Evolutionary conservation across 208 protist genomes (phyloP).

Genomic region (Crithidia acanthocephali): DNA sequence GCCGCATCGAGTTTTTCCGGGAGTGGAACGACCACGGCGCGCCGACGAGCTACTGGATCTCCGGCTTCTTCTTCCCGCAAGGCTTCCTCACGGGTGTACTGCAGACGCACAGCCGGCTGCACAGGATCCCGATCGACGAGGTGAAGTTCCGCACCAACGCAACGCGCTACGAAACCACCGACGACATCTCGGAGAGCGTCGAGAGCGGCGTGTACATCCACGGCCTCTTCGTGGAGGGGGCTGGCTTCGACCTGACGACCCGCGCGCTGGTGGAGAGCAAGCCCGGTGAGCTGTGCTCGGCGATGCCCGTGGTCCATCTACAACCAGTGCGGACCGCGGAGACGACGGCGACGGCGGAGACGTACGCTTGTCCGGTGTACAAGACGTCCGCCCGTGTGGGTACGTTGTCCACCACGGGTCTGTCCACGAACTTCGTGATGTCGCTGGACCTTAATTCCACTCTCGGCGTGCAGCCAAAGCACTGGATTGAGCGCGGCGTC

Average conservation of each 20-base stretch:
- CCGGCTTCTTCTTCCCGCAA: constrained; percentile 99
- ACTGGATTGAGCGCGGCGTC: constrained; percentile 94
- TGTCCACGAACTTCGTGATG: constrained; percentile 94
- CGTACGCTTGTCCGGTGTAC: constrained; percentile 93
- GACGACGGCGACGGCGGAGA: constrained; percentile 32
- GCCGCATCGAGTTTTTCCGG: constrained; percentile 93
- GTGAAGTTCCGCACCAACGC: constrained; percentile 90
- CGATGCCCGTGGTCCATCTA: constrained; percentile 92
- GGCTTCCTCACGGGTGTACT: constrained; percentile 94
- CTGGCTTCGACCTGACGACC: constrained; percentile 59
- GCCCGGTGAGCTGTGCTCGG: constrained; percentile 87
- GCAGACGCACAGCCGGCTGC: constrained; percentile 90
- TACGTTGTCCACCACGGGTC: constrained; percentile 88
- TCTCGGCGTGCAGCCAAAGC: constrained; percentile 46
- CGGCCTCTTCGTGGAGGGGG: constrained; percentile 93
- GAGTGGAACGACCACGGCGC: constrained; percentile 95
- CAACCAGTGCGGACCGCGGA: constrained; percentile 68
- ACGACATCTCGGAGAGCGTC: constrained; percentile 68
- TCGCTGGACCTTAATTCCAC: constrained; percentile 78
- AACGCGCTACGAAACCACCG: constrained; percentile 70
- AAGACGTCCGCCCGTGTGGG: constrained; percentile 93
- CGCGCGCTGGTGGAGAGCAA: constrained; percentile 74
- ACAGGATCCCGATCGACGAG: constrained; percentile 92
- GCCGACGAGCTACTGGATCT: constrained; percentile 95
- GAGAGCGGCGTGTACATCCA: constrained; percentile 92